Evolutionary conservation across 805 yeast species (phyloP), one percentile per base, ranked within the genome.

Genomic region (Ascoidea rubescens): DNA sequence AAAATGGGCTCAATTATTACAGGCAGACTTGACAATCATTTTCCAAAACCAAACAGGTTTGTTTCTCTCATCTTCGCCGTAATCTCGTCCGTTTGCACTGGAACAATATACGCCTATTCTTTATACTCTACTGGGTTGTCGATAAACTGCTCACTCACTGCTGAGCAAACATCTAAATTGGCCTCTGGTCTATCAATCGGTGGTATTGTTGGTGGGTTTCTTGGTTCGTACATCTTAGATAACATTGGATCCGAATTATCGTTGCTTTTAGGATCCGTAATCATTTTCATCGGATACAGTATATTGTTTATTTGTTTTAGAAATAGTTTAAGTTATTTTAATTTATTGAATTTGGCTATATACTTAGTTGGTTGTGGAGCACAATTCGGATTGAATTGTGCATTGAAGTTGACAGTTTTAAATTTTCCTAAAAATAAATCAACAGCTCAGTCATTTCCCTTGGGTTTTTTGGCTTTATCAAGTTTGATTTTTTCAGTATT

Each of bases 351-450:
- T 28, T 30, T 54, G 14, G 21, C 48, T 14, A 28, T 43, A 10
- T 14, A 48, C 6, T 50, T 52, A 12, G 49, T 49, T 8, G 49
- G 51, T n/a, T 31, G 45, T 28, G 54, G 53, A 4, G 45, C 52
- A 17, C 52, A 54, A 42, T 16, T 53, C 5, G 58, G 58, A 4
- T 54, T 56, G 37, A 50, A 64, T 71, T 10, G 56, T 7, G 52
- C 54, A 5, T 64, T 79, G 57, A 79, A 78, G 55, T 77, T 77
- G 1, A 71, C 78, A 1, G 78, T 78, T 37, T 59, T 83, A 2
- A 85, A 84, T 59, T 85, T 84, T 57, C 91, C 91, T 0, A 67
- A 75, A 32, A 79, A 81, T 59, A 71, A 84, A 60, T 93, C 88
- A 28, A 70, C 79, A 5, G 88, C 88, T 1, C 82, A 81, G 17